Evolutionary conservation across 106 monocot species (phyloP), one percentile per base, ranked within the genome.

Genomic region (Dendrobium catenatum): DNA sequence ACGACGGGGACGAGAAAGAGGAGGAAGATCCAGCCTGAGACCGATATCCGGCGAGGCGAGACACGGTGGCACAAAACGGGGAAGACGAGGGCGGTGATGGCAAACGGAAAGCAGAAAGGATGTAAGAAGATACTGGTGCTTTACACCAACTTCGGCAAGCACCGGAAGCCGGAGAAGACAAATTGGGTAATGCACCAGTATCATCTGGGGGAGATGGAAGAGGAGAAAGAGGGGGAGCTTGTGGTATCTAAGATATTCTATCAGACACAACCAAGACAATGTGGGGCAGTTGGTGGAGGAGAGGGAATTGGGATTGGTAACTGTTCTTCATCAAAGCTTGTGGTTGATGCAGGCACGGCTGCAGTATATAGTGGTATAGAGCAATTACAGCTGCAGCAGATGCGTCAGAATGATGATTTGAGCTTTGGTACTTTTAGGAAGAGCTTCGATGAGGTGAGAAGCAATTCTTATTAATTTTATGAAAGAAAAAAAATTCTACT

Each of bases 171-270:
- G 16, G 90, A 93, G 86, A 96, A 96, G 86, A 96, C 96, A 2
- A 96, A 93, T 78, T 96, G 93, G 97, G 97, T 98, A 31, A 98
- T 94, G 97, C 97, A 98, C 81, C 97, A 98, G 81, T 98, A 98
- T 84, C 96, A 96, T 44, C 79, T 93, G 1, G 96, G 96, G 8
- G 88, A 88, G 82, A 79, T 85, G 19, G 89, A 93, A 73, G 96
- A 96, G 85, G 96, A 96, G 85, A 91, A 82, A 79, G 96, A 96
- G 26, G 96, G 96, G 5, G 97, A 98, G 85, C 91, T 98, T 0
- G 94, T 98, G n/a, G 94, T 98, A 41, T 98, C 94, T 1, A 98
- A 98, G 86, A 91, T 98, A 11, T 98, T 98, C 88, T 98, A 94
- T 82, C 97, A 98, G 88, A 98, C 96, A 0, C 96, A 96, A 66